These are phyloP conservation scores for Alternaria postmessia DNA, from an alignment of 2,329 filamentous ascomycete genomes.

Conservation along the genomic window DNA sequence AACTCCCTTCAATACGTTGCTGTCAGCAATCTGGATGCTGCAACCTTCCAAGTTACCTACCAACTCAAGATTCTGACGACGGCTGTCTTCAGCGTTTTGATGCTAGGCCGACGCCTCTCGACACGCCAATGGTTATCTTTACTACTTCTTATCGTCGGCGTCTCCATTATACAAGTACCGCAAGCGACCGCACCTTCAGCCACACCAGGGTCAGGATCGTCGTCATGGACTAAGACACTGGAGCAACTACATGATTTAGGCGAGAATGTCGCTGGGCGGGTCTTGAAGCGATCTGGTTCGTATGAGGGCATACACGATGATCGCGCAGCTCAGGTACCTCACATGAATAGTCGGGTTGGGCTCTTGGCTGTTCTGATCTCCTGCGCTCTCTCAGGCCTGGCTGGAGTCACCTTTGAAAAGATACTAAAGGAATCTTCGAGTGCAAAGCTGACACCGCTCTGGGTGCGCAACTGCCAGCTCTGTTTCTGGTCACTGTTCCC, in stretches of 20 bases:
- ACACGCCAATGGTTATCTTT: conserved; percentile 81
- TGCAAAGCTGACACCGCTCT: conserved; percentile 77
- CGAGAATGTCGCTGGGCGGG: conserved; percentile 57
- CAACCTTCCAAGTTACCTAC: conserved; percentile 92
- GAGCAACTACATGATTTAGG: conserved; percentile 76
- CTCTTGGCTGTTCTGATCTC: conserved; percentile 79
- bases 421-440: conserved; percentile 82
- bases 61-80: conserved; percentile 95
- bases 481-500: conserved; percentile 95
- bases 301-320: conserved; percentile 85
- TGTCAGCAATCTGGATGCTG: conserved; percentile 87
- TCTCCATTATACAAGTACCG: conserved; percentile 85
- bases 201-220: conserved; percentile 66
- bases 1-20: conserved; percentile 95
- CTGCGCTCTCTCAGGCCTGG: conserved; percentile 81
- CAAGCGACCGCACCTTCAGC: conserved; percentile 63
- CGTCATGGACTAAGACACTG: conserved; percentile 79
- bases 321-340: conserved; percentile 59
- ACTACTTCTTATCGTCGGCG: conserved; percentile 79
- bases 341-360: conserved; percentile 81
- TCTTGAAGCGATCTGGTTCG: conserved; percentile 76
- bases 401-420: conserved; percentile 89
- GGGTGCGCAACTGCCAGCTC: conserved; percentile 94
- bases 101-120: conserved; percentile 76
- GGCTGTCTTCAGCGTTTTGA: conserved; percentile 81